Evolutionary conservation across 1,139 yeast species (phyloP), one percentile per base, ranked within the genome.

Genomic region (Blastobotrys ciferrii): DNA sequence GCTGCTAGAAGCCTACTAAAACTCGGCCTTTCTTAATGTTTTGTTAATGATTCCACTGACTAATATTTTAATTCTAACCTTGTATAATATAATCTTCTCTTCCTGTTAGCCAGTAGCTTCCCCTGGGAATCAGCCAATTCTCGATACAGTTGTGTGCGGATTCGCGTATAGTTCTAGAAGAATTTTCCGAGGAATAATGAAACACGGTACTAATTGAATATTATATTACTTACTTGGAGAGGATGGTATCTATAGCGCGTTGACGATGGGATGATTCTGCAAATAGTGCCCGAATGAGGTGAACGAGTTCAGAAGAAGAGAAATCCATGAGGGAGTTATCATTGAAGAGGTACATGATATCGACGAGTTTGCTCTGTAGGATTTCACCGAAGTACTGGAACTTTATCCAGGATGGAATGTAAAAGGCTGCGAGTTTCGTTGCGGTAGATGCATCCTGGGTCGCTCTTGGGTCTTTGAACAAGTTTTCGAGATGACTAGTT

Each of bases 301-400:
- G 63, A 2, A 81, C 72, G 48, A 91, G 68, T 65, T 89, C 97
- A 1, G 73, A 70, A 0, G 94, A 80, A 6, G 78, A 70, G 51
- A 87, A 76, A 58, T 88, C 89, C 53, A 75, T 86, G 52, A 87
- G 79, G 48, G 82, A 84, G 13, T 91, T 94, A 53, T 80, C 81
- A 59, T 83, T 84, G 58, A 84, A 85, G 60, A 80, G 64, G 28
- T 79, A 84, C 75, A 84, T 76, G 43, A 89, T 88, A 39, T 81
- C 84, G 32, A 75, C 81, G 63, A 89, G 69, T 58, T 82, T 66
- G 48, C 68, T 59, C 45, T 60, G 63, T 19, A 70, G 56, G 23
- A 70, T 54, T 48, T 66, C 65, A 11, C 58, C 60, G 36, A 70
- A 57, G 44, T 64, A 64, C 51, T 67, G 68, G 25, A 70, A 60